Evolutionary conservation across 1,284 basidiomycete species (phyloP), one percentile per base, ranked within the genome.

Genomic region (Apiotrichum domesticum): DNA sequence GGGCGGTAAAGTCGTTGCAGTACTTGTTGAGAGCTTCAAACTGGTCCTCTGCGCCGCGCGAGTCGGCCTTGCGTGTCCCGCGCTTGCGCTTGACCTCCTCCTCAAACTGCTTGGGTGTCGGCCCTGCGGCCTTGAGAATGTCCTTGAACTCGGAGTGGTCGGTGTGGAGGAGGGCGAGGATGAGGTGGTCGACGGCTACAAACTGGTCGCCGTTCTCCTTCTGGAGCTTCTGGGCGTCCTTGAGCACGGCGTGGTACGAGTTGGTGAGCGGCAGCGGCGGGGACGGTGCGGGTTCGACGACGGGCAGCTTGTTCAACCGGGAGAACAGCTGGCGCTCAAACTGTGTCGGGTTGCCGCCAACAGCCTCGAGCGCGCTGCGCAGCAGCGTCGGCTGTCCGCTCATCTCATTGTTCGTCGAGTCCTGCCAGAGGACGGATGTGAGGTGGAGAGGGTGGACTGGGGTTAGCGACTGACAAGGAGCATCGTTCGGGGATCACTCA

Each of bases 181-280:
- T 70, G 35, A 90, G 75, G 69, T 85, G 87, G 66, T 98, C 94
- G 72, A 96, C 88, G 0, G 94, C 93, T 59, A 98, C 88, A 75
- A 87, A 97, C 6, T 87, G 85, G 75, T 97, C 95, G 72, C 91
- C 88, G 66, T 82, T 78, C 34, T 85, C 87, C 76, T 91, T 91
- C 70, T 89, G 87, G 8, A 90, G 78, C 15, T 79, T 81, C 61
- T 90, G 87, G 0, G 93, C 90, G 63, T 90, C 87, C 21, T 85
- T 83, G 33, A 96, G 76, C 46, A 92, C 83, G 67, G 87, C 86
- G 63, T 83, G 70, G 10, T 84, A 73, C 5, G 83, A 79, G 4
- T 83, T 76, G 42, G 86, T 84, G 47, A 92, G 73, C 1, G 84
- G 79, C 10, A 77, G 54, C 33, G 84, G 82, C 44, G 92, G 88